Conservation (phyloP, 75 land plant species). For the Sequoia sempervirens region DNA sequence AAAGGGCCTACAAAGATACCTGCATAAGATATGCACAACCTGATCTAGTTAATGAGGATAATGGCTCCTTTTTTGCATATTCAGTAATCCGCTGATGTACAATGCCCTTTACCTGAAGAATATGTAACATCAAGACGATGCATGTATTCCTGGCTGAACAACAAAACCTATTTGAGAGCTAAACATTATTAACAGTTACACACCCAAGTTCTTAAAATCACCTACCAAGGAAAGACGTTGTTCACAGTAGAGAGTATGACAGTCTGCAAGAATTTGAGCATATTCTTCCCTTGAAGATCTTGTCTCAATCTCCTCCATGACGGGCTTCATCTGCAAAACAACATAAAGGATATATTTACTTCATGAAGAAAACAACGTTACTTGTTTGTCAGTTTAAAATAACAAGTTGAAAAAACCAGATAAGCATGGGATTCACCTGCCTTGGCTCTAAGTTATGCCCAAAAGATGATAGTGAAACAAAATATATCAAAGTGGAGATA, state of each 20-base stretch:
- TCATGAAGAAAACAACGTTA: background rate
- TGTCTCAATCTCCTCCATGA: conserved; percentile 90
- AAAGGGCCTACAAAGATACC: conserved; percentile 32
- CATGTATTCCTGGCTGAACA: background rate
- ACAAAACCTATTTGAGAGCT: background rate
- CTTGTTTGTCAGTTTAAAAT: background rate
- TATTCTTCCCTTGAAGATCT: conserved; percentile 90
- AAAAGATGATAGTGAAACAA: background rate
- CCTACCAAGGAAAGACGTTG: conserved; percentile 87
- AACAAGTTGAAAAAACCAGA: background rate
- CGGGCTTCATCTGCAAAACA: conserved; percentile 69
- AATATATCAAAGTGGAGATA: background rate
- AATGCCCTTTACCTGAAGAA: conserved; percentile 72
- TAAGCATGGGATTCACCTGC: background rate
- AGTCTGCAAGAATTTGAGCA: conserved; percentile 74
- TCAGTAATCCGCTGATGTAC: conserved; percentile 91
- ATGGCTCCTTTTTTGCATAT: conserved; percentile 75
- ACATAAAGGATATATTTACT: background rate
- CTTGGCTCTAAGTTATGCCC: background rate
- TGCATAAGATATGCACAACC: conserved; percentile 98
- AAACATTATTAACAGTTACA: background rate
- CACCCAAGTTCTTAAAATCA: background rate
- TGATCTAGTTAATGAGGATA: conserved; percentile 90
- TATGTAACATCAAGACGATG: background rate
- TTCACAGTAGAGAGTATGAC: conserved; percentile 92